Base-by-base conservation (phyloP, 2,329 filamentous ascomycete species). In the Lasiodiplodia hormozganensis region DNA sequence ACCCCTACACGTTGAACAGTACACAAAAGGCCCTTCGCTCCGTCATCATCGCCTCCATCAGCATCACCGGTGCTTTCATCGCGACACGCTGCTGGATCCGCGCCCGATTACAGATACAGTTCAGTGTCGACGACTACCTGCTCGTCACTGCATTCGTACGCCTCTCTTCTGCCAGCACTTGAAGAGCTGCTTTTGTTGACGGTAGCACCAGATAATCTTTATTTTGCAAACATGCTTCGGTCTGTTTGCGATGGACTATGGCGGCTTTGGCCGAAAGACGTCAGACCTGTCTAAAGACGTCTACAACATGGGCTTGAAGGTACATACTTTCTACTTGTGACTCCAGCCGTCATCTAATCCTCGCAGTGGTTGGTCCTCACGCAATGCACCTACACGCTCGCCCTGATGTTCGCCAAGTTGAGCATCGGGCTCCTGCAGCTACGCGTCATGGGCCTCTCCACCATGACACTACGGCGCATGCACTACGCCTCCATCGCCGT, bases 361-460 rank as follows among this genome's bases (percentile, higher is more conserved):
- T 25, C 25, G 7, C 57, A 62, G 58, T 62, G 58, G 58, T 11
- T 62, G 38, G 25, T 21, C 36, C 23, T 67, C 23, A 49, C 53
- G 5, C 23, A 67, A 67, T 57, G 53, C 53, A 67, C 47, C n/a
- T 67, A 67, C 53, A 57, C 49, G 0, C 21, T 67, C 36, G 38
- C 53, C 18, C n/a, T 67, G 8, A 49, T 67, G 38, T 38, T 57
- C 25, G 53, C 38, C 53, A 67, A 67, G n/a, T 53, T 67, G 18
- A 67, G 64, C 64, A 67, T 67, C 64, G 64, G 40, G 23, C 34
- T 49, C 28, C 52, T 67, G 2, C 64, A 67, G 12, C 53, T 67
- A 11, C 64, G 64, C 38, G 64, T 67, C 40, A 67, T 67, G 64
- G 64, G 64, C 2, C 25, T 67, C 5, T 56, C 54, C 16, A 58